These are phyloP conservation scores for Coemansia guatemalensis DNA, from an alignment of 192 early-diverging fungal species.

Conservation along the genomic window DNA sequence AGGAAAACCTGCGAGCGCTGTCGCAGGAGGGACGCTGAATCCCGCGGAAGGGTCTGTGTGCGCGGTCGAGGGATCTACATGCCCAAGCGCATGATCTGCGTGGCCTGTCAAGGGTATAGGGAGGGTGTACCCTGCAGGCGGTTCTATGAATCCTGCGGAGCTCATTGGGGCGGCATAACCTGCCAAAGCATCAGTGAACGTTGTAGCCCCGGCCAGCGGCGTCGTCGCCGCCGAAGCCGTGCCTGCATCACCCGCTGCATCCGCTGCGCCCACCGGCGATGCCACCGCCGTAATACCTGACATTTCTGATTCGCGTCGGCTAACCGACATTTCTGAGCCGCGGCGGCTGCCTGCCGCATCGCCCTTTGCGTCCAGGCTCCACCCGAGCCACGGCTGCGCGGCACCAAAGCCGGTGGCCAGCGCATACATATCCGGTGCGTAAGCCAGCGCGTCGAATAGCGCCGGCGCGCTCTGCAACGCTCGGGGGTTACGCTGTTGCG, in stretches of 20 bases:
- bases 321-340: conserved; percentile 42
- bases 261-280: conserved; percentile 22
- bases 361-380: background rate
- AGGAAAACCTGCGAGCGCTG: background rate
- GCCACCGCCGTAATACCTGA: conserved; percentile 53
- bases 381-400: background rate
- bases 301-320: conserved; percentile 53
- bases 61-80: background rate
- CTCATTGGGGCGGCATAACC: background rate
- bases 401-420: conserved; percentile 17
- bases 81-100: too few relatives aligned
- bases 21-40: background rate
- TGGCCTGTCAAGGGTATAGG: background rate
- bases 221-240: conserved; percentile 29
- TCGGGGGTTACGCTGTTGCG: conserved; percentile 48
- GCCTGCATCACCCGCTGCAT: conserved; percentile 5
- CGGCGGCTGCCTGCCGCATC: conserved; percentile 11
- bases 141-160: background rate
- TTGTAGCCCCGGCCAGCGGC: conserved; percentile 17
- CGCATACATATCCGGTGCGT: conserved; percentile 35
- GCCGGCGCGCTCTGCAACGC: conserved; percentile 23
- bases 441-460: conserved; percentile 33
- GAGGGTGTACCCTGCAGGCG: background rate
- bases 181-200: background rate
- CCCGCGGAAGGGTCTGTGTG: background rate